phyloP scores from a whole-genome alignment of 2,329 filamentous ascomycete genomes.

The Ceratocystiopsis minuta region DNA sequence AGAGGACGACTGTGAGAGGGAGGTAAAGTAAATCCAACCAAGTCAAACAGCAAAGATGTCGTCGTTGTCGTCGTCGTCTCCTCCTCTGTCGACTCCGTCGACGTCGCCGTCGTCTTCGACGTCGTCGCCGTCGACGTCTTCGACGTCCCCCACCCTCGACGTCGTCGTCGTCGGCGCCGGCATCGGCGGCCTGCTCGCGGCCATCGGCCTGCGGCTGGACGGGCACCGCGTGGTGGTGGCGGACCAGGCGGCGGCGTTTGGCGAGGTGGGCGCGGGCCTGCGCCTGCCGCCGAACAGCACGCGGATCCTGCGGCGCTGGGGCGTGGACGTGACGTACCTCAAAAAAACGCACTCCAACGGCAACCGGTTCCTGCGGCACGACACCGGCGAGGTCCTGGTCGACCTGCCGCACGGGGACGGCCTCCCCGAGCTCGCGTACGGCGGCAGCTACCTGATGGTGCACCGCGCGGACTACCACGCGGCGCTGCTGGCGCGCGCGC shows the following conservation, averaged over 20 bases:
- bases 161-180: conserved; percentile 10
- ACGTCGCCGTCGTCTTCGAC: no score
- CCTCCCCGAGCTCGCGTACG: conserved; percentile 17
- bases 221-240: conserved; percentile 22
- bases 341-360: conserved; percentile 14
- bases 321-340: conserved; percentile 14
- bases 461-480: conserved; percentile 17
- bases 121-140: no score
- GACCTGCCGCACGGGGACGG: conserved; percentile 16
- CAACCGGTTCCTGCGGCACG: conserved; percentile 19
- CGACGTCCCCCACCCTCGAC: no score
- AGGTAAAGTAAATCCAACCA: no score
- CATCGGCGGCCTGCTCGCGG: conserved; percentile 22
- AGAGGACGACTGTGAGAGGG: no score
- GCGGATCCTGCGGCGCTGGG: conserved; percentile 16
- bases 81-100: no score
- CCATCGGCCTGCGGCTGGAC: conserved; percentile 17
- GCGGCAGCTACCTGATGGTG: conserved; percentile 15
- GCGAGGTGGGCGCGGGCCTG: conserved; percentile 23
- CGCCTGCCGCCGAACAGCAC: conserved; percentile 21
- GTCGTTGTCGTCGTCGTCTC: no score
- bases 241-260: conserved; percentile 20
- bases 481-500: conserved; percentile 13
- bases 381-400: conserved; percentile 16
- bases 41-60: no score